A percentile compares a stretch with the other conserved stretches of the same genome.
Evolutionary conservation across 805 yeast genomes (phyloP).

Genomic region (Pachysolen tannophilus): DNA sequence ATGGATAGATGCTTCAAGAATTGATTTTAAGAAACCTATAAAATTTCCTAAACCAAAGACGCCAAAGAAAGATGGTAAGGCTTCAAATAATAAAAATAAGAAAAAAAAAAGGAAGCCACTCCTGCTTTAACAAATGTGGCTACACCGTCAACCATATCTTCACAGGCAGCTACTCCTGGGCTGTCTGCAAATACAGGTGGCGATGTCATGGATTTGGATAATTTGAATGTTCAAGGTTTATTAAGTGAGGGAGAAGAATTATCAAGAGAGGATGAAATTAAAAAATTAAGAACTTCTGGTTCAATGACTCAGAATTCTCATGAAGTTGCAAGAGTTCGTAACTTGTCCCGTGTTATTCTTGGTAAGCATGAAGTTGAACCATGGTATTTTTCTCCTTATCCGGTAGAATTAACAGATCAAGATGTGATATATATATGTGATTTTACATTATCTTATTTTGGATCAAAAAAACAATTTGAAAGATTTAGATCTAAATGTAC

Average conservation of each 20-base stretch:
- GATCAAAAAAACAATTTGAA: slow-evolving; percentile 85
- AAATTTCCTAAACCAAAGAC: slow-evolving; percentile 58
- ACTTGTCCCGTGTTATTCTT: slow-evolving; percentile 66
- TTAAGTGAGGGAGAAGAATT: slow-evolving; percentile 58
- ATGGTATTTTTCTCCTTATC: slow-evolving; percentile 98
- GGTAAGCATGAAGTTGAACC: slow-evolving; percentile 95
- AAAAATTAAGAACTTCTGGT: slow-evolving; percentile 88
- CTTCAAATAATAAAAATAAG: slow-evolving; percentile 27
- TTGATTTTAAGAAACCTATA: slow-evolving; percentile 65
- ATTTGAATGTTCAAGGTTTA: slow-evolving; percentile 78
- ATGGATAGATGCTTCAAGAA: slow-evolving; percentile 72
- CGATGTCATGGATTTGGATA: slow-evolving; percentile 82
- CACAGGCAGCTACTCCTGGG: slow-evolving; percentile 10
- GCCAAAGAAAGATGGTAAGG: slow-evolving; percentile 33
- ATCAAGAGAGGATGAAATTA: slow-evolving; percentile 85
- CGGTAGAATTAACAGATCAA: slow-evolving; percentile 87
- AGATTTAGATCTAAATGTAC: slow-evolving; percentile 84
- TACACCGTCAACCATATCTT: slow-evolving; percentile 14
- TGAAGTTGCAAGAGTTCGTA: slow-evolving; percentile 88
- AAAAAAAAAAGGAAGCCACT: slow-evolving; percentile 18
- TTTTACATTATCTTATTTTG: slow-evolving; percentile 81
- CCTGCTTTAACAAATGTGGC: slow-evolving; percentile 12
- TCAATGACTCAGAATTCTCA: slow-evolving; percentile 89
- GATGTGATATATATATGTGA: slow-evolving; percentile 89
- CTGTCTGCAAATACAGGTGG: slow-evolving; percentile 23